Evolutionary conservation across 2,329 filamentous ascomycete species (phyloP).

Genomic region (Aspergillus sp.): DNA sequence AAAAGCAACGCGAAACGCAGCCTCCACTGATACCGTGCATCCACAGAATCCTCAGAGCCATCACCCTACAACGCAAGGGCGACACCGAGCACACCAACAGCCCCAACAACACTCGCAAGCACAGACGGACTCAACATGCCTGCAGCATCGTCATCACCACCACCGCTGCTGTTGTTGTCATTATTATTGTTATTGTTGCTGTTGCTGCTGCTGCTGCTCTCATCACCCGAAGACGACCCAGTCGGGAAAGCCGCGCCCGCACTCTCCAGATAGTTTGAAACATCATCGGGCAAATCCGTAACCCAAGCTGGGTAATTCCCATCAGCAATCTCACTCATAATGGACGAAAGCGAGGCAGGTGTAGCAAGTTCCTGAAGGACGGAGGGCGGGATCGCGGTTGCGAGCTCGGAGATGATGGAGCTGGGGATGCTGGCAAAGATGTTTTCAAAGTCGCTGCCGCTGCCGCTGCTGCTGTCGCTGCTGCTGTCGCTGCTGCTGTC

Average conservation of each 20-base stretch:
- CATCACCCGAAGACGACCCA: not conserved
- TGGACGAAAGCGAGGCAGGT: not conserved
- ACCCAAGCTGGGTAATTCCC: slow-evolving; percentile 1
- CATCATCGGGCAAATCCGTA: not conserved
- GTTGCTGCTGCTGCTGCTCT: not conserved
- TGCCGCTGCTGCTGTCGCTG: not conserved
- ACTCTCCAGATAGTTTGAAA: not conserved
- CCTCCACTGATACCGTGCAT: no score
- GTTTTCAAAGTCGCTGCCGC: no score
- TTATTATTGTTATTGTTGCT: not conserved
- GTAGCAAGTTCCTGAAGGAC: not conserved
- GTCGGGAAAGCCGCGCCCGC: not conserved
- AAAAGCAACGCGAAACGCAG: no score
- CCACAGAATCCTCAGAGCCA: no score
- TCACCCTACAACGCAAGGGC: slow-evolving; percentile 6
- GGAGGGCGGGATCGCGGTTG: not conserved
- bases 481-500: not conserved
- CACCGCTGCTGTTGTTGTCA: not conserved
- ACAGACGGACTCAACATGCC: slow-evolving; percentile 8
- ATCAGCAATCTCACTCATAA: not conserved
- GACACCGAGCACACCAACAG: slow-evolving; percentile 1
- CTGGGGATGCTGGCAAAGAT: not conserved
- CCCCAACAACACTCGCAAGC: not conserved
- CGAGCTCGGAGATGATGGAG: slow-evolving; percentile 2
- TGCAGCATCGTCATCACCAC: not conserved